These are phyloP conservation scores for Clavispora santaluciae DNA, from an alignment of 805 yeast species.

Conservation along the genomic window DNA sequence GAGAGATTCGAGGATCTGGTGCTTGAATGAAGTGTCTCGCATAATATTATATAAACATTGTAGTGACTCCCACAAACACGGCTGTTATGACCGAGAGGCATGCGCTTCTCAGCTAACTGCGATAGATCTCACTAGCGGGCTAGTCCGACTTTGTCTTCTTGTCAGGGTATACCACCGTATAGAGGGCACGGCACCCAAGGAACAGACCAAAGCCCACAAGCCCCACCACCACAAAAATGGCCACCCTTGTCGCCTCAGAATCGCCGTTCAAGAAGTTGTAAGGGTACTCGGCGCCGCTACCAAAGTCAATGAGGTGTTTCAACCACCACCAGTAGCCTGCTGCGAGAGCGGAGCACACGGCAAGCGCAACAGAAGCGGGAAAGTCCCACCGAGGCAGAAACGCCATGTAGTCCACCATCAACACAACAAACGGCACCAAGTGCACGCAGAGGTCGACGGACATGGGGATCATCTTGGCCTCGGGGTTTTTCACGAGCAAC, in stretches of 20 bases:
- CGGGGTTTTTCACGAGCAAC: slow-evolving; percentile 40
- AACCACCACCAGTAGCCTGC: slow-evolving; percentile 51
- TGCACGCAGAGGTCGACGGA: slow-evolving; percentile 55
- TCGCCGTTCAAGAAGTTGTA: slow-evolving; percentile 62
- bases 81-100: no score
- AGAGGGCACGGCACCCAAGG: slow-evolving; percentile 8
- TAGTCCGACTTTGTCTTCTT: no score
- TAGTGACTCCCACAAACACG: no score
- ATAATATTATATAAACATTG: no score
- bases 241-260: slow-evolving; percentile 35
- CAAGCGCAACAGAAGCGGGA: slow-evolving; percentile 32
- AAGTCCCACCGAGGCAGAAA: slow-evolving; percentile 45
- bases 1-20: no score
- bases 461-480: slow-evolving; percentile 39
- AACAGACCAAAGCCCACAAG: slow-evolving; percentile 27
- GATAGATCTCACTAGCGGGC: no score
- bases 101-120: no score
- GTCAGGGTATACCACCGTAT: background rate
- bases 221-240: slow-evolving; percentile 47
- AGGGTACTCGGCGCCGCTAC: slow-evolving; percentile 51
- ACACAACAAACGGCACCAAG: slow-evolving; percentile 50
- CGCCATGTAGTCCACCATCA: slow-evolving; percentile 50
- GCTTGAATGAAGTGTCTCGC: no score
- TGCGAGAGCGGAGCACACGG: slow-evolving; percentile 36
- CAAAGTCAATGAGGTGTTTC: slow-evolving; percentile 42